Evolutionary conservation across 345 rosid genomes (phyloP).

Genomic region (Eucalyptus dawsonii): DNA sequence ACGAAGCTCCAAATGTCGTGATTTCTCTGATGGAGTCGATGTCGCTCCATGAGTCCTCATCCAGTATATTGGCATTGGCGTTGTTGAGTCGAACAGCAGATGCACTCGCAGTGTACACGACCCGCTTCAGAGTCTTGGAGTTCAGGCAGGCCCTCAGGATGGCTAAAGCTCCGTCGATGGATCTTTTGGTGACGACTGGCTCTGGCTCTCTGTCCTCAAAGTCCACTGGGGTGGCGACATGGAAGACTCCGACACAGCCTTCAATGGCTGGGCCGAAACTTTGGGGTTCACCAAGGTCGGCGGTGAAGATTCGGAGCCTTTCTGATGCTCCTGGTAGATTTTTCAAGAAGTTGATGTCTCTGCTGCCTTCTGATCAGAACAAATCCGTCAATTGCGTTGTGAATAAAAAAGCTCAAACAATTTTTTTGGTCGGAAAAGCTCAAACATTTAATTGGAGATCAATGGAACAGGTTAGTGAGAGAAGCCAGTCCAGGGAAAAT

Average conservation of each 20-base stretch:
- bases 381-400: neutral
- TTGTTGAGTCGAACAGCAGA: neutral
- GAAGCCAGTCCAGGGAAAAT: too few species aligned
- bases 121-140: constrained; percentile 40
- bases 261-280: constrained; percentile 7
- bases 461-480: too few species aligned
- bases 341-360: constrained; percentile 38
- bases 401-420: too few species aligned
- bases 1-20: neutral
- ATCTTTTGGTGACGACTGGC: constrained; percentile 23
- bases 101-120: constrained; percentile 53
- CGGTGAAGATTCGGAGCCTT: constrained; percentile 18
- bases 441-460: too few species aligned
- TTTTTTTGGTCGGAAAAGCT: too few species aligned
- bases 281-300: constrained; percentile 5
- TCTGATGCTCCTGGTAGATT: constrained; percentile 40
- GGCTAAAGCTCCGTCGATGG: constrained; percentile 34
- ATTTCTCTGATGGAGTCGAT: neutral
- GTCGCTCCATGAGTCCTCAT: constrained; percentile 27
- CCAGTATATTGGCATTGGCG: neutral
- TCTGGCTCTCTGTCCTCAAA: constrained; percentile 22
- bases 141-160: constrained; percentile 40
- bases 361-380: constrained; percentile 14
- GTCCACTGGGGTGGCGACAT: constrained; percentile 4
- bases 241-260: constrained; percentile 18